These are phyloP conservation scores for Alloteropsis angusta DNA, from an alignment of 202 grass and related monocot species.

Conservation along the genomic window DNA sequence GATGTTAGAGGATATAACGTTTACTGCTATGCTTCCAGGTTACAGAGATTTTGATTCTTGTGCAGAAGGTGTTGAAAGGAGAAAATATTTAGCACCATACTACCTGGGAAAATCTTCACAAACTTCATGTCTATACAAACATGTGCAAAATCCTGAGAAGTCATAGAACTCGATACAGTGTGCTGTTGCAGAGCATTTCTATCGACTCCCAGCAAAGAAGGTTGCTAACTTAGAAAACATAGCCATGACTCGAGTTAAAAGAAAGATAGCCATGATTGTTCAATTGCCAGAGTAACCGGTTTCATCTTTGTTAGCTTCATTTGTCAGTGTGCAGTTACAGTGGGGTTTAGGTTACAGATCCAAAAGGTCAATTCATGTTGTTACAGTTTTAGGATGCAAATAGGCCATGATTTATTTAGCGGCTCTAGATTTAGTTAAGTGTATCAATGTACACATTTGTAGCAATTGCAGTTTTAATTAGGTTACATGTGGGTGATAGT, in stretches of 20 bases:
- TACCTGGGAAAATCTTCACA: neutral
- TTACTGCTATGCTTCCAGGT: constrained; percentile 38
- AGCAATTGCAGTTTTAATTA: neutral
- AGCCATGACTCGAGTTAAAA: neutral
- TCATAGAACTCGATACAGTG: neutral
- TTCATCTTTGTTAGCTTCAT: neutral
- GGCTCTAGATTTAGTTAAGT: neutral
- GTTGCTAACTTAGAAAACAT: constrained; percentile 1
- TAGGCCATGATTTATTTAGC: neutral
- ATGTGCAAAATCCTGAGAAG: neutral
- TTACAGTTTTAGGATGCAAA: neutral
- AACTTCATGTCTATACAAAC: neutral
- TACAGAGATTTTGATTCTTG: constrained; percentile 64
- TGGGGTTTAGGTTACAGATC: neutral
- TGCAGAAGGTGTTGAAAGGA: constrained; percentile 64
- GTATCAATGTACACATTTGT: neutral
- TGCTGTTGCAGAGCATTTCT: neutral
- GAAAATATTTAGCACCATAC: constrained; percentile 34
- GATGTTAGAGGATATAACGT: neutral
- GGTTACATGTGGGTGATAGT: constrained; percentile 1
- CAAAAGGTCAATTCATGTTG: neutral
- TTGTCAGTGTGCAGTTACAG: constrained; percentile 18
- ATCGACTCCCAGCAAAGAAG: neutral
- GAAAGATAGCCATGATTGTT: neutral
- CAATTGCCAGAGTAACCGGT: constrained; percentile 8